Conservation (phyloP, 192 early-diverging fungal species). For the Ambispora gerdemannii region DNA sequence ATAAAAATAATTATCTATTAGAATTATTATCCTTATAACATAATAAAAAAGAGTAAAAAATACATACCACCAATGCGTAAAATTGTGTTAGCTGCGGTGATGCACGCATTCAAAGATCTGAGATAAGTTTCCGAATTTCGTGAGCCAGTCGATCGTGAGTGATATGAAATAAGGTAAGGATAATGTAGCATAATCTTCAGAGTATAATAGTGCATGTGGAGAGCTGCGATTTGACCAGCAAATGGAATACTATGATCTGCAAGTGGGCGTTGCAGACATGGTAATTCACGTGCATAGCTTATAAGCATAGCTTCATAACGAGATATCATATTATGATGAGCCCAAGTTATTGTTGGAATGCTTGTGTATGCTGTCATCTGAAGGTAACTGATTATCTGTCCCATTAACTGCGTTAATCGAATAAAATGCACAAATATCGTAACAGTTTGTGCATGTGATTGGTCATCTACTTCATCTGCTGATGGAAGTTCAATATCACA, state of each 20-base stretch:
- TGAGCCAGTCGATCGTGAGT: background rate
- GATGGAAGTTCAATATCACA: conserved; percentile 31
- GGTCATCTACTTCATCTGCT: conserved; percentile 12
- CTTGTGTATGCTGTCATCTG: conserved; percentile 30
- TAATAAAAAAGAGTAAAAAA: background rate
- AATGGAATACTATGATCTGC: conserved; percentile 3
- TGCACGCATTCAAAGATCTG: conserved; percentile 15
- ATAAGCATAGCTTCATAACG: conserved; percentile 38
- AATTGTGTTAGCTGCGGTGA: conserved; percentile 14
- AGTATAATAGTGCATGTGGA: conserved; percentile 24
- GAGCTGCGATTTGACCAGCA: conserved; percentile 12
- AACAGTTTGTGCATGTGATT: conserved; percentile 7
- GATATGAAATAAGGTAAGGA: conserved; percentile 8
- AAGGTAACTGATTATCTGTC: conserved; percentile 45
- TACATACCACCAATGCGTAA: conserved; percentile 24
- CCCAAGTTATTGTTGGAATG: conserved; percentile 29
- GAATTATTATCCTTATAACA: background rate
- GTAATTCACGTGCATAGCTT: conserved; percentile 43
- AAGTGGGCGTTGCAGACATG: conserved; percentile 39
- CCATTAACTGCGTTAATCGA: conserved; percentile 46
- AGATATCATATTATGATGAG: conserved; percentile 37
- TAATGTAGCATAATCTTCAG: conserved; percentile 21
- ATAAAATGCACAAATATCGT: conserved; percentile 45
- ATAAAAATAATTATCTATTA: background rate
- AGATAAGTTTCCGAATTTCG: conserved; percentile 12